Base-by-base conservation (phyloP, 2,329 filamentous ascomycete species). In the Aspergillus unguis region DNA sequence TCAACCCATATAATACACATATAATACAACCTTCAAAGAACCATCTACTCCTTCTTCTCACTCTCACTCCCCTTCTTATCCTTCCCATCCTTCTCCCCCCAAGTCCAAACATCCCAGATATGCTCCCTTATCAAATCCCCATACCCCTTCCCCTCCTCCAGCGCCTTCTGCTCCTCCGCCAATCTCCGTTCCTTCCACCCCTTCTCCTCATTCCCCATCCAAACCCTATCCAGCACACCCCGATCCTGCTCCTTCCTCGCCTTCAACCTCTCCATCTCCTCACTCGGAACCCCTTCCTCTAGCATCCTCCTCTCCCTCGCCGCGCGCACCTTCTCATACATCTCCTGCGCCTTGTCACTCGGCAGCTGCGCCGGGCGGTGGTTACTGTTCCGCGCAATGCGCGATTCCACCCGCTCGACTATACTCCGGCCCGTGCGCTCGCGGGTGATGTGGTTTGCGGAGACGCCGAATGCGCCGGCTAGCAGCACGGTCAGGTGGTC, bases 41-140 rank as follows among this genome's bases (percentile, higher is more conserved):
- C 5, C n/a, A 6, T 38, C n/a, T n/a, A 50, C 32, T 50, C 28
- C 28, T 33, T 28, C 43, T 26, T 46, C 42, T 17, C 17, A 17
- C 17, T 17, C 17, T 17, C 17, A 17, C n/a, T 17, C n/a, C 17
- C 37, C 17, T 55, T 41, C 33, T 52, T 38, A n/a, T 55, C 31
- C 28, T 27, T 37, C 37, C 32, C 35, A 29, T 52, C 50, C 42
- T 63, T 64, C 55, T 66, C 66, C 33, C 68, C 66, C 67, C 66
- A 69, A 54, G 68, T 74, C 72, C 73, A 75, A 29, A 75, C 74
- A 53, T 76, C 74, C 71, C 69, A 74, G 41, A 77, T 69, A 68
- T 77, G 70, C 54, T 76, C 72, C 57, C 68, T 66, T 46, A 76
- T 77, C 66, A 76, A 65, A 66, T 72, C 70, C 0, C 71, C 67